phyloP scores from a whole-genome alignment of 1,284 basidiomycete species.

The Trametes hirsuta region DNA sequence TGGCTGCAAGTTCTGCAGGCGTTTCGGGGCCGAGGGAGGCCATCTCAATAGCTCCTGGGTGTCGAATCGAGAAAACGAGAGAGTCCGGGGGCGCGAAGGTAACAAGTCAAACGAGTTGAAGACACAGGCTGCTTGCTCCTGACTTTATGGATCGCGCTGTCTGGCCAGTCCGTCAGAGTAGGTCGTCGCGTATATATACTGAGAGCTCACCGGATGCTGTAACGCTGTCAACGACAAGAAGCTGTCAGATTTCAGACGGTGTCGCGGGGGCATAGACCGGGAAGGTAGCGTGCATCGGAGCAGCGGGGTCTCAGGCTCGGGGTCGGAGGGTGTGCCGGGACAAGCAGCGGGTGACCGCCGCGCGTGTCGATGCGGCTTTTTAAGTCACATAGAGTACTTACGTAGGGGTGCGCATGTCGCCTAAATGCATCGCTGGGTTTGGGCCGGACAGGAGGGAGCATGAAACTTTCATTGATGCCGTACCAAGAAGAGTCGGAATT shows the following conservation, averaged over 20 bases:
- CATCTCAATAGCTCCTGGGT: constrained; percentile 1
- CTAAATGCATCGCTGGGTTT: constrained; percentile 7
- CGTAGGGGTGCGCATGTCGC: constrained; percentile 1
- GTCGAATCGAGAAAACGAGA: background rate
- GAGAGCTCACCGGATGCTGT: constrained; percentile 20
- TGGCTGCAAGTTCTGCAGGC: constrained; percentile 32
- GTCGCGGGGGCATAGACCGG: constrained; percentile 3
- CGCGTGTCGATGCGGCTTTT: background rate
- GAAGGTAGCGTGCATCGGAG: constrained; percentile 18
- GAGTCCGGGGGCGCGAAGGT: background rate
- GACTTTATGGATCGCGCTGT: background rate
- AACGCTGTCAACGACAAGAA: constrained; percentile 23
- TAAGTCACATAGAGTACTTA: background rate
- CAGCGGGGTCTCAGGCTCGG: constrained; percentile 2
- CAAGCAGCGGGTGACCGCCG: background rate
- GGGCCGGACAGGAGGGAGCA: constrained; percentile 1
- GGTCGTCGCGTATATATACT: constrained; percentile 12
- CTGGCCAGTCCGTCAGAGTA: constrained; percentile 1
- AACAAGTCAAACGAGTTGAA: background rate
- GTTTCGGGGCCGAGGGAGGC: constrained; percentile 22
- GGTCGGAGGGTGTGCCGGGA: constrained; percentile 2
- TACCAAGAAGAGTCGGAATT: constrained; percentile 21
- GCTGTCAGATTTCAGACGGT: constrained; percentile 21
- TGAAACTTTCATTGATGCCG: constrained; percentile 26
- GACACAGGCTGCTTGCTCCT: background rate